Evolutionary conservation across 306 rosid species (phyloP), one percentile per base, ranked within the genome.

Genomic region (Cyclanthera cordifolia): DNA sequence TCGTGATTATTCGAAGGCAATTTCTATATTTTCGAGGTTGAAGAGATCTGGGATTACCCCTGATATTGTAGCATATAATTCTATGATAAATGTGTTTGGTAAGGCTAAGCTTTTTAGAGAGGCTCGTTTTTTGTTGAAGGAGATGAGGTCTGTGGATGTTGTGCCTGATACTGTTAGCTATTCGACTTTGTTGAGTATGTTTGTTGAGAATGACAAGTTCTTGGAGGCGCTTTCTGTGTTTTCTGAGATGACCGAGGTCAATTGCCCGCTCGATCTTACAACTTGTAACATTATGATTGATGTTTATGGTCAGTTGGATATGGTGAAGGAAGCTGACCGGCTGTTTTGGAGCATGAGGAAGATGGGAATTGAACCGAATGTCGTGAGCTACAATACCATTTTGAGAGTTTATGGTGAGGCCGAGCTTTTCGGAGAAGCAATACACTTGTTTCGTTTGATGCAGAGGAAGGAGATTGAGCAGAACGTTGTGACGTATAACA

Each of bases 311-410:
- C 98, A 85, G 84, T 84, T 92, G 69, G 90, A 89, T 53, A 87
- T 92, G 98, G 91, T 82, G 32, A 87, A 85, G 82, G 98, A 89
- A 72, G 96, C 96, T 9, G 98, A 92, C 65, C 71, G 89, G 51
- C 79, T 92, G 72, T 92, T 92, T 73, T 89, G 98, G 98, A 85
- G 98, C 76, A 85, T 92, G 95, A 84, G 89, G 79, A 89, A 89
- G 76, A 77, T 89, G 79, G 98, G 88, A 50, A 75, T 92, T 47
- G 88, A 85, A 65, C 98, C 98, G 13, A 85, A 59, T 70, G 96
- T 92, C 25, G 95, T 92, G 66, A 92, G 93, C 79, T 92, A 87
- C 64, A 92, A 92, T 57, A 92, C 98, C 5, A 85, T 92, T 71
- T 78, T 92, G 79, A 84, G 96, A 79, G 96, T 92, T 73, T 92